Evolutionary conservation across 495 filamentous ascomycete species (phyloP), one percentile per base, ranked within the genome.

Genomic region (Neurospora sublineolata): DNA sequence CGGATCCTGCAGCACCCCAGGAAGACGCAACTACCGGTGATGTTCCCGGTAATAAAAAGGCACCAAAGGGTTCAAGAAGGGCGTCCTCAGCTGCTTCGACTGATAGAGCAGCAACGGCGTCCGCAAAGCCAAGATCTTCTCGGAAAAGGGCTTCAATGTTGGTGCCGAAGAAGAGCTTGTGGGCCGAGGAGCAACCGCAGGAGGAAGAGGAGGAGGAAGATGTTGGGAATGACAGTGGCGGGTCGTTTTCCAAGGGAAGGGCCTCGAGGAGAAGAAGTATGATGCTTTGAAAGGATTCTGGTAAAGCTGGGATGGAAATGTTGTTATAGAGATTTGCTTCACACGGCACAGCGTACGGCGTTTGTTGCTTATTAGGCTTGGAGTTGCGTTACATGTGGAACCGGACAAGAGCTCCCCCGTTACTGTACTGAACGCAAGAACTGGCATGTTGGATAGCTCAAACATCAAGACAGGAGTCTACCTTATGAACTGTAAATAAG

Each of bases 281-380:
- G 84, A 87, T 88, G 86, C 73, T 87, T 80, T 88, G 84, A 87
- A 73, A 37, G 6, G 52, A 33, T 14, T 7, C 9, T 64, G 52
- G 23, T 18, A 64, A 33, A 64, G 52, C 52, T 60, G 52, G 12
- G 52, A 18, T 16, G 6, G 23, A 36, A 64, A 18, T 33, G 27
- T 4, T 36, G 52, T 33, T 64, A 36, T 16, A 33, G 12, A 46
- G 42, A 23, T 9, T 27, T 64, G 52, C 7, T 64, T 64, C 52
- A 64, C 20, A 64, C 27, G 46, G 23, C 52, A 64, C 27, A 64
- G 52, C 52, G 52, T 36, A 64, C 7, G 52, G 52, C 27, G 52
- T 64, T 64, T 33, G 30, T 30, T 64, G 27, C 11, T 64, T 18
- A 64, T 42, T 8, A 12, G 52, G 52, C 7, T 33, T 18, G 52